These are phyloP conservation scores for Trypanosoma platydactyli DNA, from an alignment of 208 protist species.

Conservation along the genomic window DNA sequence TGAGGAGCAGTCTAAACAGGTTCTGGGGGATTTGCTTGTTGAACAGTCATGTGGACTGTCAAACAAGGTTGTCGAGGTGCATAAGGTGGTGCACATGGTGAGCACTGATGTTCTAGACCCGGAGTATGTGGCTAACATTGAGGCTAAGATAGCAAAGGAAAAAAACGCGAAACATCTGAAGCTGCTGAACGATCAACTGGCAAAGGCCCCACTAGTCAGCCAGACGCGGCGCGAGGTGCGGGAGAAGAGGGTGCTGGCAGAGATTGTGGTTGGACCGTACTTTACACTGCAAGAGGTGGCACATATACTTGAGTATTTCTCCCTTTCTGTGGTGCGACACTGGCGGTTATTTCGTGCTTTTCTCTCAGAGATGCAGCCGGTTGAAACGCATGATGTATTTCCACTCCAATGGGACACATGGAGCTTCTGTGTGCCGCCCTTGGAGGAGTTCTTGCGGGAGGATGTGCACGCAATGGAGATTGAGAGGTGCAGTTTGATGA, in stretches of 20 bases:
- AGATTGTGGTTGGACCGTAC: slow-evolving; percentile 58
- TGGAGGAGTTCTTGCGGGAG: slow-evolving; percentile 47
- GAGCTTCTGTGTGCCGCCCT: slow-evolving; percentile 58
- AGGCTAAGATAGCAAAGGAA: slow-evolving; percentile 45
- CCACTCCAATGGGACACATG: slow-evolving; percentile 29
- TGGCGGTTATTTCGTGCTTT: slow-evolving; percentile 56
- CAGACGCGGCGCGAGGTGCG: slow-evolving; percentile 22
- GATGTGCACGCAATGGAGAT: slow-evolving; percentile 34
- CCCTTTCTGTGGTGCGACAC: slow-evolving; percentile 53
- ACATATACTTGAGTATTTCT: slow-evolving; percentile 56
- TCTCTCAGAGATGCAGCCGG: slow-evolving; percentile 33
- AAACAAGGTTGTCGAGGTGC: slow-evolving; percentile 35
- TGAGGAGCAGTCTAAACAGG: slow-evolving; percentile 27
- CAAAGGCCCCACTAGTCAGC: slow-evolving; percentile 35
- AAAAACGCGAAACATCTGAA: slow-evolving; percentile 55
- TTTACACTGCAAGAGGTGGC: slow-evolving; percentile 60
- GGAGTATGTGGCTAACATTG: slow-evolving; percentile 36
- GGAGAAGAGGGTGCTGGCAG: slow-evolving; percentile 36
- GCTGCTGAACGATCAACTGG: slow-evolving; percentile 41
- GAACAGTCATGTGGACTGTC: slow-evolving; percentile 53
- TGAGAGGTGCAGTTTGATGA: slow-evolving; percentile 35
- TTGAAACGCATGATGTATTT: slow-evolving; percentile 3
- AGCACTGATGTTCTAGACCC: slow-evolving; percentile 49
- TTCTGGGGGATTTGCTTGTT: slow-evolving; percentile 43
- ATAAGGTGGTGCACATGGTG: slow-evolving; percentile 27